Evolutionary conservation across 1,139 yeast species (phyloP), one percentile per base, ranked within the genome.

Genomic region (Suhomyces bokatorum): DNA sequence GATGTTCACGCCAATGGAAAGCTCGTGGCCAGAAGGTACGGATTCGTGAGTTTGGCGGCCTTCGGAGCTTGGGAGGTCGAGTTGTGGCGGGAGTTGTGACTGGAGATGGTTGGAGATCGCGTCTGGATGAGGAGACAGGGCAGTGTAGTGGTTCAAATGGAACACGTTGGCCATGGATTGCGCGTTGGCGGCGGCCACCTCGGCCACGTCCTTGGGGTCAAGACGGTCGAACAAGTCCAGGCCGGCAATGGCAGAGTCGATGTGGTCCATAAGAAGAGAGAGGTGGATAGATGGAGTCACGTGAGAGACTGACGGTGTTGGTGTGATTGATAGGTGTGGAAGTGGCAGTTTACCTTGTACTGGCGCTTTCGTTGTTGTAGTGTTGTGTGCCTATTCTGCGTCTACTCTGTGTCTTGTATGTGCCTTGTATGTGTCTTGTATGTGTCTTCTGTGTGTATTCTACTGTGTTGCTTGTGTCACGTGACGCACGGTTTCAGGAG

Each of bases 91-190:
- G 15, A 9, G 32, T 15, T 34, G 32, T 26, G 6, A 4, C 8
- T 14, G 40, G 16, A 12, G 27, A 22, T 16, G 30, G 30, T 34
- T 13, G 34, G 40, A 24, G 17, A 24, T 36, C 33, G 29, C 24
- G 33, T 32, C 15, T 13, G 20, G 24, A 13, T 22, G 22, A 22
- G 29, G 32, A 5, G 54, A 52, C 9, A 60, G 51, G 22, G 50
- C 11, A 29, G 32, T 49, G 40, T 42, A 53, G 13, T 52, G 51
- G 36, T 54, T 53, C 44, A 58, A 47, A 4, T 55, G 51, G 39
- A 57, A 53, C 11, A 55, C 59, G 45, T 51, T 51, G 52, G 26
- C 36, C 37, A 44, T 22, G 15, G 38, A n/a, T 35, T 24, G 40
- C 13, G 32, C 37, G 34, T 39, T 43, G 13, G 42, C 35, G 11